Conservation (phyloP, 495 filamentous ascomycete genomes). For the Trichocladium uniseriatum region DNA sequence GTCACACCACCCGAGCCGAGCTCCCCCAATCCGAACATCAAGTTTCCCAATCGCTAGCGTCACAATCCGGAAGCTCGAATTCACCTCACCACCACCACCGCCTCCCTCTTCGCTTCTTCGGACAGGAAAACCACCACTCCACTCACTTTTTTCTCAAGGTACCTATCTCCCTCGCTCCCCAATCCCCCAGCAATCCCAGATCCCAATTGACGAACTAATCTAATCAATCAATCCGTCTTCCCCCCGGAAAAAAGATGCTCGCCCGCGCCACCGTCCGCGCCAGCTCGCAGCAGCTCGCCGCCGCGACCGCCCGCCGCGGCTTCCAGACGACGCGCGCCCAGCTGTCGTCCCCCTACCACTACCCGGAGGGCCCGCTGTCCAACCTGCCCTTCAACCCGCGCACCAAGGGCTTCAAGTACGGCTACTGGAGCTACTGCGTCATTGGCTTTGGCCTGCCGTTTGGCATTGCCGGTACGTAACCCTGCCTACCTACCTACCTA, state of each 20-base stretch:
- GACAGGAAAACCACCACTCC: not conserved
- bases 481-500: not conserved
- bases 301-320: slow-evolving; percentile 70
- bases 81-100: slow-evolving; percentile 6
- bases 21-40: slow-evolving; percentile 12
- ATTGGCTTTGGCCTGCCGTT: slow-evolving; percentile 74
- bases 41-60: slow-evolving; percentile 5
- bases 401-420: slow-evolving; percentile 69
- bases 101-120: not conserved
- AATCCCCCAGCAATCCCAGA: not conserved
- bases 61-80: slow-evolving; percentile 9
- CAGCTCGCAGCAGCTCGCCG: not conserved
- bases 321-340: slow-evolving; percentile 86
- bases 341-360: slow-evolving; percentile 88
- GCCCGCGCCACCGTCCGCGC: not conserved
- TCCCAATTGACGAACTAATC: not conserved
- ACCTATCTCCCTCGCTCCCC: not conserved
- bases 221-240: not conserved
- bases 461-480: slow-evolving; percentile 64
- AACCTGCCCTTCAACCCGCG: slow-evolving; percentile 96
- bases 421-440: slow-evolving; percentile 75
- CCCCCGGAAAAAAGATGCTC: not conserved
- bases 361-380: slow-evolving; percentile 87
- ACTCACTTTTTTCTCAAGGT: slow-evolving; percentile 4
- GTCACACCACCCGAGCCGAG: slow-evolving; percentile 19